Evolutionary conservation across 2,329 filamentous ascomycete species (phyloP).

Genomic region (Aureobasidium musti): DNA sequence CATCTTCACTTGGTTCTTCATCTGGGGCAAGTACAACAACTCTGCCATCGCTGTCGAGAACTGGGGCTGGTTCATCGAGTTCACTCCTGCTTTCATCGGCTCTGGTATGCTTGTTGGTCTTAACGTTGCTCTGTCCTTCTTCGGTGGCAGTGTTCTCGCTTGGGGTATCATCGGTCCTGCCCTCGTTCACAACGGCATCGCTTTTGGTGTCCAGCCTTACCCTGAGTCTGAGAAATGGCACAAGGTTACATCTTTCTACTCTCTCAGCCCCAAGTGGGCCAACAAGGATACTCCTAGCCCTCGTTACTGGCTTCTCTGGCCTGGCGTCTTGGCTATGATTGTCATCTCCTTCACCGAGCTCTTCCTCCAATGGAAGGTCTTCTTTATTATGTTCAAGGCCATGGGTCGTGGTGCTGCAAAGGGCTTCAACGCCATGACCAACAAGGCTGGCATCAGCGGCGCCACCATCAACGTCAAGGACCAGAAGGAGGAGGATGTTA

Average conservation of each 20-base stretch:
- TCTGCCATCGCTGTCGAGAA: conserved; percentile 56
- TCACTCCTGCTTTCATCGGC: conserved; percentile 63
- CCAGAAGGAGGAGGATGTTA: conserved; percentile 44
- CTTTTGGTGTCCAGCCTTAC: conserved; percentile 35
- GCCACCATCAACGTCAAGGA: conserved; percentile 6
- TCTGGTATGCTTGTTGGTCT: conserved; percentile 60
- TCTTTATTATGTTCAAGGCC: conserved; percentile 53
- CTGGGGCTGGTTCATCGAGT: conserved; percentile 63
- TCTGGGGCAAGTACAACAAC: conserved; percentile 55
- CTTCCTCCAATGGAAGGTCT: conserved; percentile 48
- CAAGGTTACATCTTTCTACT: conserved; percentile 46
- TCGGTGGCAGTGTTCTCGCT: conserved; percentile 55
- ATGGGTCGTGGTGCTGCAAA: conserved; percentile 51
- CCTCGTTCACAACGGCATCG: conserved; percentile 54
- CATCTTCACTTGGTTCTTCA: conserved; percentile 45
- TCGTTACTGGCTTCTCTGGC: conserved; percentile 57
- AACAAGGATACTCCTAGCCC: conserved; percentile 51
- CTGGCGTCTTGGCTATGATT: conserved; percentile 55
- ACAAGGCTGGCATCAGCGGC: neutral
- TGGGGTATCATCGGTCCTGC: conserved; percentile 60
- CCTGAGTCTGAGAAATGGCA: conserved; percentile 50
- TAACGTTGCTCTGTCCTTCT: conserved; percentile 61
- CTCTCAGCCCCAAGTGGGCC: conserved; percentile 41
- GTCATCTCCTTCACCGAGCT: conserved; percentile 50
- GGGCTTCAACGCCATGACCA: conserved; percentile 44